Conservation (phyloP, 2,329 filamentous ascomycete species). For the Epichloe gansuensis region DNA sequence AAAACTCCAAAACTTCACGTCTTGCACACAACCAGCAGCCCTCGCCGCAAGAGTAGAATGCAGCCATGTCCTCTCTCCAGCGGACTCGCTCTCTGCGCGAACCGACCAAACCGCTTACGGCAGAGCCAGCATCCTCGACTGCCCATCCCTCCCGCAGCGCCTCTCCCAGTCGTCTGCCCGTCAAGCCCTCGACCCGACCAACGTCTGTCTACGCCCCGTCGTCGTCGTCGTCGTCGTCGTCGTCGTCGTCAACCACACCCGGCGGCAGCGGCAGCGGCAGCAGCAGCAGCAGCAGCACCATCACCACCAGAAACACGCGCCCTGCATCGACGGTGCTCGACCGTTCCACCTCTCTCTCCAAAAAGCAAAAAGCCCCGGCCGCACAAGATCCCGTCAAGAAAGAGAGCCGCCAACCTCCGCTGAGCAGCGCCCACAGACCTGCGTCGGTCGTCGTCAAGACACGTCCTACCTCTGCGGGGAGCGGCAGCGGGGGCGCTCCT, state of each 20-base stretch:
- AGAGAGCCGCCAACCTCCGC: constrained; percentile 20
- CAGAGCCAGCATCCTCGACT: constrained; percentile 6
- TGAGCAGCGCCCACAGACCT: constrained; percentile 19
- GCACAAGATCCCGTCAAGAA: constrained; percentile 10
- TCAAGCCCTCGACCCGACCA: constrained; percentile 29
- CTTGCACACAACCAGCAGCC: neutral
- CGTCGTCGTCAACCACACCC: constrained; percentile 1
- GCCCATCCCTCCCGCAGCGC: constrained; percentile 19
- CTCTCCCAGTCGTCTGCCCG: constrained; percentile 38
- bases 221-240: constrained; percentile 7
- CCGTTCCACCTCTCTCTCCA: constrained; percentile 13
- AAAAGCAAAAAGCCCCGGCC: neutral
- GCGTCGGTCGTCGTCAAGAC: constrained; percentile 10
- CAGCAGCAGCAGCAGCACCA: neutral
- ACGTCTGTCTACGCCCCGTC: constrained; percentile 14
- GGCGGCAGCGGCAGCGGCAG: neutral
- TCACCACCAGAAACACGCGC: constrained; percentile 4
- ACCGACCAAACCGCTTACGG: constrained; percentile 7
- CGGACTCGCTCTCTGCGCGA: constrained; percentile 28
- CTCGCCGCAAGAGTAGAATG: too few relatives aligned
- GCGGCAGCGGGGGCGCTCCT: constrained; percentile 12
- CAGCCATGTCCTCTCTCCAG: constrained; percentile 8
- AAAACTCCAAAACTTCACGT: neutral
- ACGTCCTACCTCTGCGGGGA: constrained; percentile 19
- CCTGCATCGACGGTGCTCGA: constrained; percentile 6